Evolutionary conservation across 176 grass and related monocot genomes (phyloP).

Genomic region (Zizania latifolia): DNA sequence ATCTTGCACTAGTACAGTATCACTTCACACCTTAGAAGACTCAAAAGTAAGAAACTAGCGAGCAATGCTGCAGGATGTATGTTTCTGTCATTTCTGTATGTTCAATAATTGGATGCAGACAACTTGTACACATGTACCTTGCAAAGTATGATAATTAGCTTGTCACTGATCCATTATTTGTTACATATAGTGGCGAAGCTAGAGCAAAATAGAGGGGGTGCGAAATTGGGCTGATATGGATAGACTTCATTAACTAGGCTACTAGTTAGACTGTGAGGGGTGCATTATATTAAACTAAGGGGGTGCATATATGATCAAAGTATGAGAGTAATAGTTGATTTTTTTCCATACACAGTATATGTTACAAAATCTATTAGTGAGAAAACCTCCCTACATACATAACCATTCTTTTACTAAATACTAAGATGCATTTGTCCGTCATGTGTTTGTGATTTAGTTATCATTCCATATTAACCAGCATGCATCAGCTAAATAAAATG

Average conservation of each 20-base stretch:
- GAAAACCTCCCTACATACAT: not conserved
- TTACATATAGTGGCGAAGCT: no score
- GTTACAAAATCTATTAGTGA: not conserved
- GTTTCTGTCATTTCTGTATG: not conserved
- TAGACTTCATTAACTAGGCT: no score
- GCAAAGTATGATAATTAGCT: not conserved
- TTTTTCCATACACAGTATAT: not conserved
- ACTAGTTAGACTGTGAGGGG: no score
- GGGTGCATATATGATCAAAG: no score
- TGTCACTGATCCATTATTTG: no score
- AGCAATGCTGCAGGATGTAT: not conserved
- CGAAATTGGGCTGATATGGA: no score
- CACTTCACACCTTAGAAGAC: no score
- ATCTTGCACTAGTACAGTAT: conserved; percentile 5
- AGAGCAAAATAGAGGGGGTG: no score
- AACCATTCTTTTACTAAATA: not conserved
- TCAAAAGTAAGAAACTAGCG: not conserved
- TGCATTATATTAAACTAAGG: no score
- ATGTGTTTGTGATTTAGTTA: conserved; percentile 1
- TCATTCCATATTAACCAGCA: not conserved
- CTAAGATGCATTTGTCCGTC: not conserved
- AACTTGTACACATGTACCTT: not conserved
- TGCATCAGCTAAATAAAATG: conserved; percentile 10
- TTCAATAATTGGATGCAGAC: not conserved
- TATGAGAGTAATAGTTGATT: no score